Evolutionary conservation across 208 protist species (phyloP).

Genomic region (Leishmania tropica): DNA sequence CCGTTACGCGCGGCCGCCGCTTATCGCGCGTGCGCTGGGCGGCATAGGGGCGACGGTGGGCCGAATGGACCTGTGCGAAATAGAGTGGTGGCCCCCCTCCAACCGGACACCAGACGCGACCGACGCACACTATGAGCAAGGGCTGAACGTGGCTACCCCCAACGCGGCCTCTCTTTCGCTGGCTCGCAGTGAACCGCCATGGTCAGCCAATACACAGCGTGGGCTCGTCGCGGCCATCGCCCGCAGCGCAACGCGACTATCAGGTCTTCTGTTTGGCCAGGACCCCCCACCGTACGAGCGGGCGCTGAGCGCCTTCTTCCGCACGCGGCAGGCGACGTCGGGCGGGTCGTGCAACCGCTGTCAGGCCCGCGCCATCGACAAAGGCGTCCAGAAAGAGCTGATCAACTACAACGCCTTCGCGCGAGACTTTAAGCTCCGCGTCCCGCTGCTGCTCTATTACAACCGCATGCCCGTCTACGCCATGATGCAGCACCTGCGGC

Average conservation of each 20-base stretch:
- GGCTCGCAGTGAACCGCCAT: conserved; percentile 27
- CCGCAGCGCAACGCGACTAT: not conserved
- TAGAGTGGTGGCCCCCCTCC: conserved; percentile 24
- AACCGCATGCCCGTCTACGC: conserved; percentile 38
- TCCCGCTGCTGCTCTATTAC: conserved; percentile 32
- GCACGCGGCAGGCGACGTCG: conserved; percentile 23
- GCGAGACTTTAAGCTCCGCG: conserved; percentile 23
- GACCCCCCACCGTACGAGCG: conserved; percentile 20
- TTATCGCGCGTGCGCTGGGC: conserved; percentile 1
- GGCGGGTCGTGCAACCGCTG: conserved; percentile 15
- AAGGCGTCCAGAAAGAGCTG: conserved; percentile 13
- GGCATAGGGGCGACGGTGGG: not conserved
- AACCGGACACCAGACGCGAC: conserved; percentile 13
- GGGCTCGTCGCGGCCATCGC: conserved; percentile 5
- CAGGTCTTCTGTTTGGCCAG: not conserved
- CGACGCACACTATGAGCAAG: conserved; percentile 9
- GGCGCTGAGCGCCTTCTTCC: conserved; percentile 27
- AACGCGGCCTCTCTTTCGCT: conserved; percentile 22
- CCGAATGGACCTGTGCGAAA: conserved; percentile 10
- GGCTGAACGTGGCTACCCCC: conserved; percentile 17
- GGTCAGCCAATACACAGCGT: conserved; percentile 10
- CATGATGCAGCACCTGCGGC: conserved; percentile 23
- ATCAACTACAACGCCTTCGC: conserved; percentile 22
- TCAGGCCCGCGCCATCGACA: conserved; percentile 12
- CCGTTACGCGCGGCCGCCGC: conserved; percentile 2